These are phyloP conservation scores for Hygrocybe punicea DNA, from an alignment of 768 basidiomycete genomes.

Conservation along the genomic window DNA sequence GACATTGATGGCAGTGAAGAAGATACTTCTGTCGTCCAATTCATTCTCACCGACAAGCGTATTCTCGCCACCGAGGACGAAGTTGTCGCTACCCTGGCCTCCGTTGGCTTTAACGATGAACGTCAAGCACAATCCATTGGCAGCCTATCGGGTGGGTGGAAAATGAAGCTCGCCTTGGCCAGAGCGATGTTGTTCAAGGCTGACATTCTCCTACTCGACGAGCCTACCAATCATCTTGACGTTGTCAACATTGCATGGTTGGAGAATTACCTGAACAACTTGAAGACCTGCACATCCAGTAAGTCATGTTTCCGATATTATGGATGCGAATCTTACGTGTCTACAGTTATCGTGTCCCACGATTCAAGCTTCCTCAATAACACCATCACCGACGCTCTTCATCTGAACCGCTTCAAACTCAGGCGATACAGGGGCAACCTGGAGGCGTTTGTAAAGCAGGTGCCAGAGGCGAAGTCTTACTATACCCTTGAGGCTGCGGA, in stretches of 20 bases:
- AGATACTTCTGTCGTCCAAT: slow-evolving; percentile 84
- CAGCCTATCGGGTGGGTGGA: slow-evolving; percentile 96
- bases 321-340: slow-evolving; percentile 8
- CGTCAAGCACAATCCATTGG: slow-evolving; percentile 85
- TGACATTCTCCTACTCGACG: slow-evolving; percentile 93
- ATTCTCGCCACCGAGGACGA: slow-evolving; percentile 68
- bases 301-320: slow-evolving; percentile 25
- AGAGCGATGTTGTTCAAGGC: slow-evolving; percentile 98
- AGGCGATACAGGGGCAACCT: slow-evolving; percentile 94
- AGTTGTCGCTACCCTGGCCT: slow-evolving; percentile 73
- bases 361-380: slow-evolving; percentile 97
- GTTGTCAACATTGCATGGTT: slow-evolving; percentile 98
- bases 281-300: slow-evolving; percentile 92
- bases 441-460: slow-evolving; percentile 87
- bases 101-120: slow-evolving; percentile 88
- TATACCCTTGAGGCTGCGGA: slow-evolving; percentile 93
- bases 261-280: slow-evolving; percentile 84
- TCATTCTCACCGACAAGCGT: slow-evolving; percentile 83
- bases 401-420: slow-evolving; percentile 98
- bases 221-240: slow-evolving; percentile 96
- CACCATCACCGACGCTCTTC: slow-evolving; percentile 96
- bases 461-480: slow-evolving; percentile 97
- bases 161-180: slow-evolving; percentile 98
- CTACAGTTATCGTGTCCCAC: slow-evolving; percentile 90
- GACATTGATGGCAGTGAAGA: slow-evolving; percentile 96